Evolutionary conservation across 1,139 yeast genomes (phyloP), one percentile per base, ranked within the genome.

Genomic region (Suhomyces terraborum): DNA sequence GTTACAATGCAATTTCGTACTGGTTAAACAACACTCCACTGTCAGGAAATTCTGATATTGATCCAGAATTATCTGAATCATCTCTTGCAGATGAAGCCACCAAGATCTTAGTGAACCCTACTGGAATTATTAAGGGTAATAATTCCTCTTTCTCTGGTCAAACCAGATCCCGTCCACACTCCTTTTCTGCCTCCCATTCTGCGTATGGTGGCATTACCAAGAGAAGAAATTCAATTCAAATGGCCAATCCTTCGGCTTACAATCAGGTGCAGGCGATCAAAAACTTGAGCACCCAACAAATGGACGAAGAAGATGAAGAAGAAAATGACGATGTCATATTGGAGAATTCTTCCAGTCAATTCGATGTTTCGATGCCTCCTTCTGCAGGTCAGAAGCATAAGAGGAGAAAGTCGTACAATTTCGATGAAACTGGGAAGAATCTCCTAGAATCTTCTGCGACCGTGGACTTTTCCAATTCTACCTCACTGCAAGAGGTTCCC

Each of bases 1-100:
- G 74, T 45, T 61, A 66, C 45, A 62, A 64, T 45, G 74, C 74
- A 26, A 68, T 69, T 24, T 58, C 65, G 12, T 57, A 59, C 45
- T 69, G 74, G 74, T 56, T 67, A 31, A 63, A 66, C 47, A 44
- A 41, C 22, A 44, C 47, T 7, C 41, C 38, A 12, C 42, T 38
- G 38, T 38, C 42, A 8, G 41, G 36, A 2, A 22, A 22, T 12
- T 27, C 41, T 7, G 41, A 40, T 8, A 18, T 20, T 12, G 41
- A 39, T 8, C 35, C 33, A 3, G 46, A 29, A 14, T 17, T 32
- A 8, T 8, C 32, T 4, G 41, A 36, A 6, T 17, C 38, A n/a
- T 16, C 22, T 8, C 28, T 36, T 9, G 40, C 32, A 8, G 43
- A 39, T 24, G 48, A 36, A 4, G 44, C 50, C 12, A 42, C 50